A percentile compares a stretch with the other conserved stretches of the same genome.
Evolutionary conservation across 495 filamentous ascomycete genomes (phyloP).

Genomic region (Corynascus novoguineensis): DNA sequence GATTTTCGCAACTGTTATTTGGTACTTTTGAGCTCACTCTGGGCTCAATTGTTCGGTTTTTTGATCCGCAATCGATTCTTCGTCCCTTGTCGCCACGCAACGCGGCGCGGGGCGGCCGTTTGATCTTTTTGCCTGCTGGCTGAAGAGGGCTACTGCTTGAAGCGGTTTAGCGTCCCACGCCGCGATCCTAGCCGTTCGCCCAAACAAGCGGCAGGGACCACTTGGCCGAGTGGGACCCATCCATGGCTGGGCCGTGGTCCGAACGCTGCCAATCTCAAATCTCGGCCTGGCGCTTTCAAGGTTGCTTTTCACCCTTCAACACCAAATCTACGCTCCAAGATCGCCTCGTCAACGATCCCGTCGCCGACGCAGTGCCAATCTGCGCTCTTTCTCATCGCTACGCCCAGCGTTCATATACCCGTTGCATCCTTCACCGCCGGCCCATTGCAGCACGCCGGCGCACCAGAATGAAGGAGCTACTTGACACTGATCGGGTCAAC

Average conservation of each 20-base stretch:
- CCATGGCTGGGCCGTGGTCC: conserved; percentile 22
- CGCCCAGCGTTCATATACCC: background rate
- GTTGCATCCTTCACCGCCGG: conserved; percentile 26
- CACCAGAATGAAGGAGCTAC: conserved; percentile 52
- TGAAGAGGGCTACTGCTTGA: conserved; percentile 9
- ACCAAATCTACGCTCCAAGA: conserved; percentile 20
- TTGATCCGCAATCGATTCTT: background rate
- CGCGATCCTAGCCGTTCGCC: conserved; percentile 32
- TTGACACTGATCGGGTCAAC: conserved; percentile 93
- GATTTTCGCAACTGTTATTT: too few relatives aligned
- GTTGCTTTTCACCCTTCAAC: conserved; percentile 29
- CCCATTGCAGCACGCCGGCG: conserved; percentile 21
- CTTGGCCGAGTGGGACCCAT: conserved; percentile 19
- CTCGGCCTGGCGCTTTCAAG: conserved; percentile 31
- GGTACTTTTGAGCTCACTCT: background rate
- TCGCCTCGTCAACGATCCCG: conserved; percentile 4
- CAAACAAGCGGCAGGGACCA: conserved; percentile 31
- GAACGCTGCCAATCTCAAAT: conserved; percentile 29
- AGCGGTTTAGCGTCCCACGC: conserved; percentile 24
- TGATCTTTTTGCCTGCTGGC: conserved; percentile 7
- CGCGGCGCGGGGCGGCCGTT: conserved; percentile 4
- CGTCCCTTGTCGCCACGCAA: conserved; percentile 4
- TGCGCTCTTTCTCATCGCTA: conserved; percentile 16
- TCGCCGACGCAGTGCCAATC: conserved; percentile 1
- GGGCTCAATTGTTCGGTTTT: background rate